Base-by-base conservation (phyloP, 225 moss, liverwort and hornwort genomes). In the Bryum argenteum region DNA sequence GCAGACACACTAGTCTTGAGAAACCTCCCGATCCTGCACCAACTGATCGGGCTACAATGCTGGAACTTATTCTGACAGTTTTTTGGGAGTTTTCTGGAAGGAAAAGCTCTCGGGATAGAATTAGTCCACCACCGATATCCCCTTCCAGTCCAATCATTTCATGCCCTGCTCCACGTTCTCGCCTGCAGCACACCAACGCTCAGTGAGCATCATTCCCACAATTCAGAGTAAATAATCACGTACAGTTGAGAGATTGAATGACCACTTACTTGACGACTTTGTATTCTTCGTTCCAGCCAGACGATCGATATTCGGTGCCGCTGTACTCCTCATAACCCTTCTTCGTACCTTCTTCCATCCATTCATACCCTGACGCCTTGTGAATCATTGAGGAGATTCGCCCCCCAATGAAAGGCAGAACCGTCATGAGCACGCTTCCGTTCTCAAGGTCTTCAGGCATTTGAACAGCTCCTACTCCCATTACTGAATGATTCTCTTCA, bases 21-120 rank as follows among this genome's bases (percentile, higher is more conserved):
- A 97, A 97, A 60, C 97, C 97, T 55, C 92, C 97, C 20, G 97
- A 93, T 1, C 94, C 97, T 15, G 88, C 91, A 72, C 92, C 91
- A 15, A 92, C 88, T 58, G 91, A 71, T 66, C 88, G 89, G 19
- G 92, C 93, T 70, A 87, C 79, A 58, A 97, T 94, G 45, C 84
- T 78, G 38, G 97, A 97, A 38, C 33, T 78, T 21, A 97, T 81
- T 48, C 71, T 77, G n/a, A 89, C 81, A 47, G 72, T 68, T 26
- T 79, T 84, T 8, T 66, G 44, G 53, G 61, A 65, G 43, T 79
- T 83, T 8, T 66, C 5, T 17, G 79, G 72, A 51, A 91, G 64
- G 14, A 75, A 51, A 37, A 94, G 58, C 10, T 88, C 80, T 20
- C 97, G 85, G 63, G 74, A 72, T 65, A 97, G 74, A 4, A 82